Percentiles rank a stretch among this genome's conserved stretches.
Conservation (phyloP, 1,284 basidiomycete genomes). For the Inonotus obliquus region DNA sequence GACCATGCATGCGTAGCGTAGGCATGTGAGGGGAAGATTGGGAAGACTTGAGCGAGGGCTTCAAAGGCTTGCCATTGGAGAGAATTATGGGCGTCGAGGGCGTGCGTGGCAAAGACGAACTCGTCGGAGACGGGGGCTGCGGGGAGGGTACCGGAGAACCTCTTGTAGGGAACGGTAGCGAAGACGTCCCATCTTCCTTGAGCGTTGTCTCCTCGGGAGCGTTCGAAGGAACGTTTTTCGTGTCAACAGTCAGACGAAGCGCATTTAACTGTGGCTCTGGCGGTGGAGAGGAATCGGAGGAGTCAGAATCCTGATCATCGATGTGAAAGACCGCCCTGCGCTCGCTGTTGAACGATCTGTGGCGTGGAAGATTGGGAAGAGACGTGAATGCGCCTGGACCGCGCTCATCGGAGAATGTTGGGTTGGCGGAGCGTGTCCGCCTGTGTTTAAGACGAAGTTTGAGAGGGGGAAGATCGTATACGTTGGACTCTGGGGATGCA, state of each 20-base stretch:
- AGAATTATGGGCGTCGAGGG: constrained; percentile 44
- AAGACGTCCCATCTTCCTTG: constrained; percentile 2
- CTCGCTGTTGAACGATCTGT: constrained; percentile 24
- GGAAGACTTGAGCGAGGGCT: constrained; percentile 80
- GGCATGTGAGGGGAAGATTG: constrained; percentile 49
- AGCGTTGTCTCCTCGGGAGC: constrained; percentile 22
- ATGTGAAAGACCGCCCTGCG: constrained; percentile 35
- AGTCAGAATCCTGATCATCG: constrained; percentile 27
- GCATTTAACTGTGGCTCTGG: constrained; percentile 16
- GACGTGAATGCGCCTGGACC: constrained; percentile 49
- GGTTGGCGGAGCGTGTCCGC: constrained; percentile 32
- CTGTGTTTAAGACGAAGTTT: constrained; percentile 32
- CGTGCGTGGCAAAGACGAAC: constrained; percentile 24
- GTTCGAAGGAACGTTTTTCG: constrained; percentile 24
- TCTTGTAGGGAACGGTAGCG: constrained; percentile 15
- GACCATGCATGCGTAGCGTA: constrained; percentile 34
- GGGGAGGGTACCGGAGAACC: constrained; percentile 12
- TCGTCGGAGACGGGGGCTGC: constrained; percentile 24
- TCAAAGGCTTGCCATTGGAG: constrained; percentile 86
- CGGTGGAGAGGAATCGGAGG: constrained; percentile 20
- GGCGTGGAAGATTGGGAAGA: constrained; percentile 47
- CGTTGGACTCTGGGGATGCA: constrained; percentile 19
- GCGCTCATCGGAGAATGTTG: constrained; percentile 39
- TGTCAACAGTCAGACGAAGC: constrained; percentile 18
- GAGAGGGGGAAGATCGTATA: constrained; percentile 24